Percentiles rank a stretch among this genome's conserved stretches.
phyloP scores from a whole-genome alignment of 371 early-diverging fungal genomes.

The Lichtheimia ornata region DNA sequence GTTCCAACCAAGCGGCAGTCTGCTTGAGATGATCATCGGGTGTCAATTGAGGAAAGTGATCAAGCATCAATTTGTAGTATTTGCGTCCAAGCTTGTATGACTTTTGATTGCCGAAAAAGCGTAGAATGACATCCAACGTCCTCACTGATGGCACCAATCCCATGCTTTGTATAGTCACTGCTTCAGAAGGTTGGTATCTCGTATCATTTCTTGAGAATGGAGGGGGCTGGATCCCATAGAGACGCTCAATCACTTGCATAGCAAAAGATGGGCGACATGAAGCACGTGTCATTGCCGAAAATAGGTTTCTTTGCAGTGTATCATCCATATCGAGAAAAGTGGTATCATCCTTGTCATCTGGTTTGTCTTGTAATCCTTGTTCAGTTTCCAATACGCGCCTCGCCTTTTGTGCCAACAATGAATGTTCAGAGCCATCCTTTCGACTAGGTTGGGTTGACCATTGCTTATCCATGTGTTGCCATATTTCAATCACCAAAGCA shows the following conservation, averaged over 20 bases:
- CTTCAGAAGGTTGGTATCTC: constrained; percentile 1
- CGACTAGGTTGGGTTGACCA: not conserved
- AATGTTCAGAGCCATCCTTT: not conserved
- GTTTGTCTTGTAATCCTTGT: not conserved
- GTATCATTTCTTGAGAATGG: constrained; percentile 15
- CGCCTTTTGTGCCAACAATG: constrained; percentile 12
- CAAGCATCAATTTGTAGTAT: constrained; percentile 24
- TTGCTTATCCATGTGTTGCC: constrained; percentile 16
- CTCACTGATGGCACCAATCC: constrained; percentile 22
- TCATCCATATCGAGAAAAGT: constrained; percentile 18
- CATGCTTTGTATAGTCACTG: constrained; percentile 11
- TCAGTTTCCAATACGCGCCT: constrained; percentile 13
- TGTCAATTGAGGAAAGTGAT: constrained; percentile 22
- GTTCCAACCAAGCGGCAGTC: constrained; percentile 14
- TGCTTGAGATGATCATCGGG: constrained; percentile 16
- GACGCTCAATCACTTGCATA: constrained; percentile 19
- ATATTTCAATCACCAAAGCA: constrained; percentile 16
- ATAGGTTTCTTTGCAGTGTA: constrained; percentile 17
- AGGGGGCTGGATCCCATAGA: constrained; percentile 28
- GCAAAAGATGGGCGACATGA: constrained; percentile 19
- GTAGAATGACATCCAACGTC: constrained; percentile 28
- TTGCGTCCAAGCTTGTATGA: constrained; percentile 29
- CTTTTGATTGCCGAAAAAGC: constrained; percentile 25
- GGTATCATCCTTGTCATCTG: not conserved
- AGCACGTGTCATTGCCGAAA: constrained; percentile 26